Conservation (phyloP, 352 stramenopile species). For the Phytophthora lateralis region DNA sequence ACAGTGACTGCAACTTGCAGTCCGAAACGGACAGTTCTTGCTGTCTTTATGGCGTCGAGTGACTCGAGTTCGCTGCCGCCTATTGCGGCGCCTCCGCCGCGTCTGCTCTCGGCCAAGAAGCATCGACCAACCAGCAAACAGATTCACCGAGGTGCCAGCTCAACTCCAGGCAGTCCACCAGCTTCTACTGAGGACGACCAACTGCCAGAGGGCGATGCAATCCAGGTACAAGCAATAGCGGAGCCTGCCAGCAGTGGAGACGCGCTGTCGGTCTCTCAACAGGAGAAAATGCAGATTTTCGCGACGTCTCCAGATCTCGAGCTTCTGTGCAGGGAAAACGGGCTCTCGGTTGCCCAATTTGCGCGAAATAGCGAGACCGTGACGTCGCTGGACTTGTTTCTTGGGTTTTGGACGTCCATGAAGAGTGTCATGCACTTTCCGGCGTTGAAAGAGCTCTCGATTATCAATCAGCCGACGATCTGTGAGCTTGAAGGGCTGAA, state of each 20-base stretch:
- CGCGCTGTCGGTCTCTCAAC: constrained; percentile 32
- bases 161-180: constrained; percentile 3
- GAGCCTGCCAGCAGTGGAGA: constrained; percentile 5
- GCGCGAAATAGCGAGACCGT: constrained; percentile 45
- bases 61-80: constrained; percentile 26
- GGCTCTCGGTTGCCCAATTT: constrained; percentile 61
- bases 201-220: constrained; percentile 15
- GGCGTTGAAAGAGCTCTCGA: constrained; percentile 65
- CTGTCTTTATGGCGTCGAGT: neutral
- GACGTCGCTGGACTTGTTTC: constrained; percentile 69
- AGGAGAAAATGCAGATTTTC: constrained; percentile 45
- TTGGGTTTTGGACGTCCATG: constrained; percentile 82
- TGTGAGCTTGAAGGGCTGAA: constrained; percentile 56
- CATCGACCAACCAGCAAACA: constrained; percentile 16
- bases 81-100: constrained; percentile 11
- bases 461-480: constrained; percentile 79
- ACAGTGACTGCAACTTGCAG: neutral
- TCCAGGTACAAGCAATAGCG: neutral
- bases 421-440: constrained; percentile 68
- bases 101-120: constrained; percentile 16
- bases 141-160: neutral
- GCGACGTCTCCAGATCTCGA: constrained; percentile 58
- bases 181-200: constrained; percentile 7
- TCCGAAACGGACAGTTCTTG: neutral
- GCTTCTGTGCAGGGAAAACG: constrained; percentile 70